phyloP scores from a whole-genome alignment of 1,284 basidiomycete genomes.

The Irpex lacteus region DNA sequence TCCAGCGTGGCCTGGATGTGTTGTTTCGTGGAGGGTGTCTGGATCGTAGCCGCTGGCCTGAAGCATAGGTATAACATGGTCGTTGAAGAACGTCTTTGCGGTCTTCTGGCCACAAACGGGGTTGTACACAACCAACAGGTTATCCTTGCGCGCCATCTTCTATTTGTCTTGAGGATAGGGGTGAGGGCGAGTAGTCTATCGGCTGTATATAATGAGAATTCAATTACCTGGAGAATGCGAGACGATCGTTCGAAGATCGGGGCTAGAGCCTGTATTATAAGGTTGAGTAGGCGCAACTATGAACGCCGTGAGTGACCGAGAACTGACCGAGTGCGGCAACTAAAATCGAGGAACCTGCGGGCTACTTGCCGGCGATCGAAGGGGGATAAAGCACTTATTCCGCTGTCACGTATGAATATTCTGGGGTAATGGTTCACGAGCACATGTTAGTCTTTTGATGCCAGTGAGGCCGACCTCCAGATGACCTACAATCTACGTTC shows the following conservation, averaged over 20 bases:
- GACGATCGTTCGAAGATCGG: background rate
- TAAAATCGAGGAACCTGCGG: background rate
- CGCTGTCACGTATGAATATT: background rate
- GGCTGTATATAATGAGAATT: background rate
- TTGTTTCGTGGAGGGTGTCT: constrained; percentile 49
- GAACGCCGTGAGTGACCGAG: background rate
- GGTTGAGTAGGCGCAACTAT: background rate
- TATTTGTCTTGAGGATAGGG: background rate
- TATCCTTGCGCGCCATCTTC: background rate
- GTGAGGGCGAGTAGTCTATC: background rate
- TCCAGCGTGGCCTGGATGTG: constrained; percentile 56
- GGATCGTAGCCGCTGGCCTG: constrained; percentile 33
- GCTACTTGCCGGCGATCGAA: too few relatives aligned
- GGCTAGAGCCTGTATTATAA: background rate
- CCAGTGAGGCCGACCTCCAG: background rate
- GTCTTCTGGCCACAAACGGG: constrained; percentile 44
- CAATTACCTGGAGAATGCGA: background rate
- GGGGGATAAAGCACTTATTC: background rate
- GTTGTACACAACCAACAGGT: constrained; percentile 46
- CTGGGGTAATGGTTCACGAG: background rate
- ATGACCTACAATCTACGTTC: background rate
- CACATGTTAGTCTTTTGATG: background rate
- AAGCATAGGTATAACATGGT: constrained; percentile 68
- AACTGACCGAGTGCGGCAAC: background rate
- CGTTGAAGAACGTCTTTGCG: constrained; percentile 47